Evolutionary conservation across 495 filamentous ascomycete genomes (phyloP).

Genomic region (Cudoniella acicularis): DNA sequence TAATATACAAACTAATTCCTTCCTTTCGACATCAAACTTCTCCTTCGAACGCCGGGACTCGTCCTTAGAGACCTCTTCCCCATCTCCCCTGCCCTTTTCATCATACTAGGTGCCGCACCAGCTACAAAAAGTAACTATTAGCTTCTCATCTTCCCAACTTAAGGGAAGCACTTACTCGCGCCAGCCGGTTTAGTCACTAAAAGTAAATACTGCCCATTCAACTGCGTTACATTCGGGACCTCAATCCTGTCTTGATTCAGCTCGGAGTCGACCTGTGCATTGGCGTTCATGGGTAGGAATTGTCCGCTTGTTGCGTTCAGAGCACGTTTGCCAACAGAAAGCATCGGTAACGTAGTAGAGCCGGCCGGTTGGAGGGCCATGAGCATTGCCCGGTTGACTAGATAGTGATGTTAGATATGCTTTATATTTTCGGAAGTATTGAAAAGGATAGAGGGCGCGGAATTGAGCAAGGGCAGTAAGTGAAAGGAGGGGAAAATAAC

Average conservation of each 20-base stretch:
- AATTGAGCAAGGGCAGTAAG: no score
- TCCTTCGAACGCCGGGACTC: not conserved
- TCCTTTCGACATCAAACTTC: not conserved
- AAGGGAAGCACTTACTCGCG: not conserved
- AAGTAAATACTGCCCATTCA: constrained; percentile 2
- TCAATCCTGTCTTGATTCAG: not conserved
- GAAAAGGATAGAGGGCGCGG: no score
- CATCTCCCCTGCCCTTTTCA: no score
- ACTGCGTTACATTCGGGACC: not conserved
- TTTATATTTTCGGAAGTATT: no score
- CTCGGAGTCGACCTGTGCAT: not conserved
- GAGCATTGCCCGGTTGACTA: constrained; percentile 4
- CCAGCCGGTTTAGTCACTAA: not conserved
- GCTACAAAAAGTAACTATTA: not conserved
- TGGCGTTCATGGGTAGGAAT: not conserved
- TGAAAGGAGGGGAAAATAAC: no score
- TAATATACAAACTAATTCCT: not conserved
- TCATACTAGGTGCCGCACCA: not conserved
- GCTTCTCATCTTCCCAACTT: not conserved
- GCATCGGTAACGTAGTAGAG: constrained; percentile 4
- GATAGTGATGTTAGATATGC: no score
- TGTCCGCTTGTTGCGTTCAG: constrained; percentile 5
- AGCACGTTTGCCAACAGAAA: not conserved
- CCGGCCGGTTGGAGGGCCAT: not conserved
- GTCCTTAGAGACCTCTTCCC: not conserved